Conservation (phyloP, 192 early-diverging fungal genomes). For the Pilobolus umbonatus region DNA sequence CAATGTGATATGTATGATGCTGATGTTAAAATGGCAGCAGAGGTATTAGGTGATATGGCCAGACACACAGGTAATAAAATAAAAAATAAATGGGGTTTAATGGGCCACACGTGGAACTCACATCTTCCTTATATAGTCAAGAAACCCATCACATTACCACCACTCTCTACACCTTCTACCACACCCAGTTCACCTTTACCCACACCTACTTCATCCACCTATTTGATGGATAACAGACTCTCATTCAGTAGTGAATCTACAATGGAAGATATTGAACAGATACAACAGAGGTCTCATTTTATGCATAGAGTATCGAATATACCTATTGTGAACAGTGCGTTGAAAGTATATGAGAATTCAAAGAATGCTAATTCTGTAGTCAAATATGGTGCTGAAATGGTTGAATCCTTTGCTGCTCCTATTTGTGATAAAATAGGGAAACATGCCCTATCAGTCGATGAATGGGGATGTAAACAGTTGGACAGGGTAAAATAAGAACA, state of each 20-base stretch:
- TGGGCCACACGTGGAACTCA: not conserved
- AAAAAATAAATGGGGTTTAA: no score
- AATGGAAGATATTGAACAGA: not conserved
- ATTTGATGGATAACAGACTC: not conserved
- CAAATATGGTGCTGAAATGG: conserved; percentile 68
- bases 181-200: conserved; percentile 21
- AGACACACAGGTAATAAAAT: conserved; percentile 7
- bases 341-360: conserved; percentile 71
- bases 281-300: conserved; percentile 35
- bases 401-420: conserved; percentile 74
- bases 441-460: conserved; percentile 11
- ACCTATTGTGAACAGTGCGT: conserved; percentile 72
- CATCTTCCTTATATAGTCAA: not conserved
- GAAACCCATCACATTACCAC: conserved; percentile 7
- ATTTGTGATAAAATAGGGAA: conserved; percentile 64
- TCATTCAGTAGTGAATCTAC: conserved; percentile 20
- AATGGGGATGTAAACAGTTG: conserved; percentile 5
- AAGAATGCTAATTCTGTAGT: conserved; percentile 57
- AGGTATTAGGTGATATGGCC: conserved; percentile 29
- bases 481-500: conserved; percentile 12
- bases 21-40: conserved; percentile 32
- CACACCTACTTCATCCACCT: conserved; percentile 6
- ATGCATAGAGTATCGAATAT: conserved; percentile 74
- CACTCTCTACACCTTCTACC: conserved; percentile 16
- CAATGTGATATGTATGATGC: conserved; percentile 23